Base-by-base conservation (phyloP, 2,329 filamentous ascomycete species). In the Microcyclospora pomicola region DNA sequence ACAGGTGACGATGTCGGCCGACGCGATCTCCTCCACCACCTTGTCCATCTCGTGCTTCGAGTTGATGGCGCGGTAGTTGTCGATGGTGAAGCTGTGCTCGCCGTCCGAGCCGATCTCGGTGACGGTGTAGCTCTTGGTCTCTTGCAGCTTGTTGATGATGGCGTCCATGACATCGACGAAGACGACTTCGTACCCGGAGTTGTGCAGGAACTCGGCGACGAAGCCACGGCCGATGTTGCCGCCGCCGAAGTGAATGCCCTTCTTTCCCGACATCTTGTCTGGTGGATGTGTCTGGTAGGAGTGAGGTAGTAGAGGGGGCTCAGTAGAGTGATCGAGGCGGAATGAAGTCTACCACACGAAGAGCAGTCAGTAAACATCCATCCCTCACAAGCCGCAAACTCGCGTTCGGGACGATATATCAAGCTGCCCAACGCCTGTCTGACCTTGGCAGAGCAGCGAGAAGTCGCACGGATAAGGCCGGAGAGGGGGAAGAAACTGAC, bases 61-160 rank as follows among this genome's bases (percentile, higher is more conserved):
- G 76, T 96, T 95, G 73, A 96, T 82, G 63, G 91, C 91, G 37
- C 85, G 83, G 72, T 94, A 96, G 68, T 95, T 91, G 63, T 82
- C 82, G 65, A 98, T 93, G 52, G 68, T 80, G 64, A 82, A 86
- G 54, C 77, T 77, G 40, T 72, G 73, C 54, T 86, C 86, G 51
- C 83, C 86, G 42, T 92, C 81, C 35, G 77, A 72, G 48, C 86
- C 86, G 51, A 95, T 85, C 66, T 95, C 87, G 42, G 88, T 92
- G 59, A 98, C 88, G 47, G 80, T 78, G 73, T 96, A 98, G 11
- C 76, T 81, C 39, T 77, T 70, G 35, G 75, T 72, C 14, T 70
- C 65, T 59, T 96, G 85, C 50, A 98, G 74, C 37, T 72, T 65
- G 52, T 88, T 70, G 59, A 96, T 91, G 45, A 95, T 69, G 44